Percentiles rank a stretch among this genome's conserved stretches.
These are phyloP conservation scores for Medicago ruthenica DNA, from an alignment of 306 rosid genomes.

Conservation along the genomic window DNA sequence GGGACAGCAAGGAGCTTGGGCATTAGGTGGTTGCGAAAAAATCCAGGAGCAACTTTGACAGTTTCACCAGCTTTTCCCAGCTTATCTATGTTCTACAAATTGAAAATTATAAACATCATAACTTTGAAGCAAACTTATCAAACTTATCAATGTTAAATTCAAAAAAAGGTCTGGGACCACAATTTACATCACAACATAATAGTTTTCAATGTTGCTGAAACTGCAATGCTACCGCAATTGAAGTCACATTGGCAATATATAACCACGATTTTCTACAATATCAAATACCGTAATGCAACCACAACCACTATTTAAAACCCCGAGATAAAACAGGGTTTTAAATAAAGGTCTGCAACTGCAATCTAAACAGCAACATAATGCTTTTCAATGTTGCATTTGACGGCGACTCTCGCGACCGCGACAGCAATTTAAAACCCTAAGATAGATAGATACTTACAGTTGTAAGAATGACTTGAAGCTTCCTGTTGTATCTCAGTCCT, in stretches of 20 bases:
- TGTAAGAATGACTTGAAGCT: slow-evolving; percentile 83
- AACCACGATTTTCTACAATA: no score
- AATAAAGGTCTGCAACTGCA: neutral
- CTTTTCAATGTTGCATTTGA: neutral
- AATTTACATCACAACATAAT: no score
- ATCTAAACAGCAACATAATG: neutral
- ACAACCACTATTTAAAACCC: neutral
- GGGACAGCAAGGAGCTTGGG: slow-evolving; percentile 94
- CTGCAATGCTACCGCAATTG: no score
- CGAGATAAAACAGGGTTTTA: neutral
- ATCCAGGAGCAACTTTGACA: slow-evolving; percentile 90
- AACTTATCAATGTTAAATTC: no score
- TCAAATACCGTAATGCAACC: no score
- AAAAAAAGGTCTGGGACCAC: no score
- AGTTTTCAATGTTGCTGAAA: no score
- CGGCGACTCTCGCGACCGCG: neutral
- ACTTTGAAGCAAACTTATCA: no score
- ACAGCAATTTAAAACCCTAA: neutral
- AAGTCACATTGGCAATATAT: no score
- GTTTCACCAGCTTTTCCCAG: slow-evolving; percentile 89
- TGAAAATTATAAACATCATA: slow-evolving; percentile 28
- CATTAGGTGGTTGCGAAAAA: slow-evolving; percentile 93
- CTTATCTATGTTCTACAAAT: slow-evolving; percentile 67
- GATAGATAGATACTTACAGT: slow-evolving; percentile 52
- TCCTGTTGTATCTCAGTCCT: slow-evolving; percentile 73